Evolutionary conservation across 192 early-diverging fungal species (phyloP).

Genomic region (Podila minutissima): DNA sequence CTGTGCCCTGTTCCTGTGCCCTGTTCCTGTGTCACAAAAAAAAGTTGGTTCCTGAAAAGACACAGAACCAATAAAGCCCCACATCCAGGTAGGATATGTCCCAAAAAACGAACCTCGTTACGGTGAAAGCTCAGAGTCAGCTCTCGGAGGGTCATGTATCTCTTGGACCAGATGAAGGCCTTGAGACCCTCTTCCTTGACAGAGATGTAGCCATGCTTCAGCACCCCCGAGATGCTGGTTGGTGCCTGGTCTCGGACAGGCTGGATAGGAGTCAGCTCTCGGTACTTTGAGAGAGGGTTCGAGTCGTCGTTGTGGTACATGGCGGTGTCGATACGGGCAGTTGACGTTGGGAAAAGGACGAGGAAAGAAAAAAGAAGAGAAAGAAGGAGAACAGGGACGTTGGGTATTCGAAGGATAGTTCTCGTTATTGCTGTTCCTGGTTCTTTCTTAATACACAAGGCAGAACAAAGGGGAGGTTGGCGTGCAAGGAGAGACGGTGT

Average conservation of each 20-base stretch:
- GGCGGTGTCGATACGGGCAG: constrained; percentile 9
- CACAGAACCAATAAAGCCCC: background rate
- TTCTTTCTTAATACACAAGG: too few relatives aligned
- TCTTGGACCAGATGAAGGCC: constrained; percentile 95
- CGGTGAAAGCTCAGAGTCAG: constrained; percentile 92
- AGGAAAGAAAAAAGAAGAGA: background rate
- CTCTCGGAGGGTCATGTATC: constrained; percentile 89
- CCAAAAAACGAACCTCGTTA: constrained; percentile 77
- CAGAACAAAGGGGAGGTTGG: too few relatives aligned
- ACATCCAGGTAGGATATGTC: too few relatives aligned
- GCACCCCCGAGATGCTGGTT: constrained; percentile 45
- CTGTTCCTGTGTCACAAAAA: background rate
- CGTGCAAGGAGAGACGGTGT: too few relatives aligned
- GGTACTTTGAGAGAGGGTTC: constrained; percentile 46
- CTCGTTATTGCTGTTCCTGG: too few relatives aligned
- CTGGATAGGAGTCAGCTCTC: constrained; percentile 42
- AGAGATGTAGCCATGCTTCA: constrained; percentile 86
- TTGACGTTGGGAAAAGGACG: background rate
- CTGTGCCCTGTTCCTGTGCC: background rate
- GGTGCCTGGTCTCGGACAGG: constrained; percentile 27
- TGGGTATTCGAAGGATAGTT: background rate
- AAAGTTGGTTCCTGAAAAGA: background rate
- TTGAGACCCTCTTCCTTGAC: constrained; percentile 93
- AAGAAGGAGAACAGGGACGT: background rate
- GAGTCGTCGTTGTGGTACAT: constrained; percentile 30